Percentiles rank a stretch among this genome's conserved stretches.
Evolutionary conservation across 805 yeast genomes (phyloP).

Genomic region (Yamadazyma paraphyllophila): DNA sequence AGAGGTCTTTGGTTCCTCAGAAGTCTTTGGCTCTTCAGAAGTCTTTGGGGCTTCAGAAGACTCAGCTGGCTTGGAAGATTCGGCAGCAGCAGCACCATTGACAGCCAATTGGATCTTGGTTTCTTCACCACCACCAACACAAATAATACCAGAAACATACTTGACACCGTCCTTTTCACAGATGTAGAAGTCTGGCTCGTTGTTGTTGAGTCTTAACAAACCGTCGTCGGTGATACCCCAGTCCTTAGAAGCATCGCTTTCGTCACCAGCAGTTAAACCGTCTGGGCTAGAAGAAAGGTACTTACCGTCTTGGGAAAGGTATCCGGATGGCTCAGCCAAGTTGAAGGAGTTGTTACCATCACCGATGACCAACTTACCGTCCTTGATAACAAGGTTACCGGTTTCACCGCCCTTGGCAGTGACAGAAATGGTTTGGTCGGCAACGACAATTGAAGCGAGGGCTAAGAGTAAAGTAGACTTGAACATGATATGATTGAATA

Average conservation of each 20-base stretch:
- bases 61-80: slow-evolving; percentile 22
- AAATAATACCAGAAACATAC: slow-evolving; percentile 10
- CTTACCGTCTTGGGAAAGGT: slow-evolving; percentile 20
- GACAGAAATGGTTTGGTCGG: slow-evolving; percentile 30
- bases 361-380: slow-evolving; percentile 15
- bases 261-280: slow-evolving; percentile 17
- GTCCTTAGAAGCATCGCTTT: slow-evolving; percentile 22
- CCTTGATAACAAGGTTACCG: slow-evolving; percentile 15
- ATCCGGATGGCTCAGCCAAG: slow-evolving; percentile 33
- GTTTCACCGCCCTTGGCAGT: slow-evolving; percentile 25
- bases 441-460: slow-evolving; percentile 20
- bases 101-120: slow-evolving; percentile 2
- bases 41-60: slow-evolving; percentile 25
- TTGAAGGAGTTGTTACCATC: slow-evolving; percentile 16
- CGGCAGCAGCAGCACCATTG: slow-evolving; percentile 16
- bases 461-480: slow-evolving; percentile 25
- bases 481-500: slow-evolving; percentile 2
- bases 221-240: slow-evolving; percentile 25
- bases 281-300: slow-evolving; percentile 16
- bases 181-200: slow-evolving; percentile 21
- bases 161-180: slow-evolving; percentile 19
- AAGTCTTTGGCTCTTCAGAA: slow-evolving; percentile 13
- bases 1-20: slow-evolving; percentile 1
- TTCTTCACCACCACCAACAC: slow-evolving; percentile 16
- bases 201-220: slow-evolving; percentile 23